Evolutionary conservation across 305 asterid genomes (phyloP).

Genomic region (Stenogyne calaminthoides): DNA sequence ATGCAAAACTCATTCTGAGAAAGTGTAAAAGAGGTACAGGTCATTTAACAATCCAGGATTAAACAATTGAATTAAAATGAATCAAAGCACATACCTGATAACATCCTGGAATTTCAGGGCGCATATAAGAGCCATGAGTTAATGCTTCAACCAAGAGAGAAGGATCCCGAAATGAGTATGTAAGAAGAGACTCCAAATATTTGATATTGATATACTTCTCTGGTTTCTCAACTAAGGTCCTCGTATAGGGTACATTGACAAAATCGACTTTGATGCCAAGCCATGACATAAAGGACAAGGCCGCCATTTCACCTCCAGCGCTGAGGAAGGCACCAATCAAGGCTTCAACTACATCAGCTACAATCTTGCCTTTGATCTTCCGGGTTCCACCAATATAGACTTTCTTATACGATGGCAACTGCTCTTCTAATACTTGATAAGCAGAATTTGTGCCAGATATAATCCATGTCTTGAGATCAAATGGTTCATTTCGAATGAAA

Average conservation of each 20-base stretch:
- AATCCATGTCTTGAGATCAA: slow-evolving; percentile 71
- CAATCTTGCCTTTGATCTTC: slow-evolving; percentile 49
- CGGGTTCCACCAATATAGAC: slow-evolving; percentile 40
- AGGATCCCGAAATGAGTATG: slow-evolving; percentile 59
- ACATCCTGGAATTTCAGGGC: slow-evolving; percentile 77
- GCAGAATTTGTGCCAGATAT: slow-evolving; percentile 61
- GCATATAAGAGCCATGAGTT: slow-evolving; percentile 86
- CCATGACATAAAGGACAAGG: slow-evolving; percentile 76
- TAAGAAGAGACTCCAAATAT: slow-evolving; percentile 54
- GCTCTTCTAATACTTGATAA: slow-evolving; percentile 37
- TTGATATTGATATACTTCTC: slow-evolving; percentile 48
- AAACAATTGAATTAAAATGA: background rate
- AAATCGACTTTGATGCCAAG: slow-evolving; percentile 61
- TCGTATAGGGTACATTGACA: slow-evolving; percentile 37
- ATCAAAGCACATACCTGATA: slow-evolving; percentile 63
- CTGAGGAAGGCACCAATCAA: slow-evolving; percentile 77
- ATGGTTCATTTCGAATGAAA: slow-evolving; percentile 73
- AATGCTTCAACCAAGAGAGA: slow-evolving; percentile 85
- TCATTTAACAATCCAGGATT: background rate
- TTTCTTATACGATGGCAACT: slow-evolving; percentile 37
- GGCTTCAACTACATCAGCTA: slow-evolving; percentile 89
- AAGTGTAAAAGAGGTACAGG: background rate
- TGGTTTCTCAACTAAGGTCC: slow-evolving; percentile 46
- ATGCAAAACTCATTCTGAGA: background rate
- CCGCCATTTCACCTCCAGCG: slow-evolving; percentile 67